Evolutionary conservation across 768 basidiomycete genomes (phyloP).

Genomic region (Suillus paluster): DNA sequence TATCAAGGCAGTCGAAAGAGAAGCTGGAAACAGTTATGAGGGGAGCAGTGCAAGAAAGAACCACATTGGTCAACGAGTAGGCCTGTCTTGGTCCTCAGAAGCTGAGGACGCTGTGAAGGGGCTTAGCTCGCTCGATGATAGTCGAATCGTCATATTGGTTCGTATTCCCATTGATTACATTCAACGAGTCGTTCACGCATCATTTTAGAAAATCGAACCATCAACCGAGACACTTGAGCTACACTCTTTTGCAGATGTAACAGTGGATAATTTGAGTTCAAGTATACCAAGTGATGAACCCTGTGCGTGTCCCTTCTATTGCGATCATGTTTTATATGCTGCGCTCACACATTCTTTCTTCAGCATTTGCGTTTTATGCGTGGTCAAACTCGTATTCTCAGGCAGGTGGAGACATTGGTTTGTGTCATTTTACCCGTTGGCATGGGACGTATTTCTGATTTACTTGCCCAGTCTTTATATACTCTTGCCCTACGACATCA

Average conservation of each 20-base stretch:
- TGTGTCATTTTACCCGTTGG: constrained; percentile 21
- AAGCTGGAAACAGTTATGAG: constrained; percentile 55
- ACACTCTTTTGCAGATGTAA: constrained; percentile 41
- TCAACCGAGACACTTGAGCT: constrained; percentile 63
- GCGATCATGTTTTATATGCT: not conserved
- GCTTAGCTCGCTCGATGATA: constrained; percentile 54
- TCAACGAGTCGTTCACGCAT: not conserved
- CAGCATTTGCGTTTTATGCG: constrained; percentile 66
- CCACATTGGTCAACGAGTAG: constrained; percentile 63
- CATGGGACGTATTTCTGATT: constrained; percentile 3
- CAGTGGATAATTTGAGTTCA: constrained; percentile 48
- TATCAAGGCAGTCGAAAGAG: constrained; percentile 76
- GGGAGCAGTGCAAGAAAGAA: constrained; percentile 59
- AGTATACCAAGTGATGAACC: constrained; percentile 63
- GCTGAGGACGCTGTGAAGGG: constrained; percentile 65
- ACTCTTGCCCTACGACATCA: constrained; percentile 83
- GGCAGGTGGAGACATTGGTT: constrained; percentile 65
- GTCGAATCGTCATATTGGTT: constrained; percentile 68
- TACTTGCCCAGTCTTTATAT: constrained; percentile 75
- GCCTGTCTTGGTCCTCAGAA: constrained; percentile 69
- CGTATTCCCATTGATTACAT: constrained; percentile 30
- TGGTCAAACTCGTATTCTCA: constrained; percentile 55
- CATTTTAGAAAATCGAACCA: constrained; percentile 64
- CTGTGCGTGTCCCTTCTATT: constrained; percentile 35
- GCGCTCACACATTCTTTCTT: not conserved